phyloP scores from a whole-genome alignment of 176 grass and related monocot genomes.

The Juncus inflexus region DNA sequence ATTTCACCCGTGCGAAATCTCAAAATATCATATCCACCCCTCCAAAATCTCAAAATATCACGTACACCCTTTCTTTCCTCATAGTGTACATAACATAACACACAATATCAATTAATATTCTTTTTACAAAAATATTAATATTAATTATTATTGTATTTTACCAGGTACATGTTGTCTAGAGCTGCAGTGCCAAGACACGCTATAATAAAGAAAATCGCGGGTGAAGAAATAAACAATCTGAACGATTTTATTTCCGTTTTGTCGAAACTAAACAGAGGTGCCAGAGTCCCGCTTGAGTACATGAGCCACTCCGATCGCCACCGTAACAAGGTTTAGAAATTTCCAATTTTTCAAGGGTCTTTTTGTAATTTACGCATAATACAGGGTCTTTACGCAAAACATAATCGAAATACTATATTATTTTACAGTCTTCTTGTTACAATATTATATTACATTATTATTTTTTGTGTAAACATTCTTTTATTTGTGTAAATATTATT shows the following conservation, averaged over 20 bases:
- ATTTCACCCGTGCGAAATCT: too few relatives aligned
- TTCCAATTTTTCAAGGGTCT: not conserved
- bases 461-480: slow-evolving; percentile 22
- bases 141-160: slow-evolving; percentile 29
- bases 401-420: too few relatives aligned
- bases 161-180: slow-evolving; percentile 92
- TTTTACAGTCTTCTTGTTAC: not conserved
- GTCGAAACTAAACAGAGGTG: slow-evolving; percentile 77
- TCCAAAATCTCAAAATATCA: too few relatives aligned
- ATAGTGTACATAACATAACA: not conserved
- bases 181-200: slow-evolving; percentile 94
- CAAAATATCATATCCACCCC: too few relatives aligned
- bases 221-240: slow-evolving; percentile 65
- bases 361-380: too few relatives aligned
- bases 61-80: not conserved
- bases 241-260: slow-evolving; percentile 80
- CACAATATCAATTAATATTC: slow-evolving; percentile 4
- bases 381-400: too few relatives aligned
- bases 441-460: not conserved
- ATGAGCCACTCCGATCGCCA: slow-evolving; percentile 86
- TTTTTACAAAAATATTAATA: not conserved
- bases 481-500: too few relatives aligned
- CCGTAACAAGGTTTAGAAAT: slow-evolving; percentile 67
- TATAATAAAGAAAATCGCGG: slow-evolving; percentile 96
- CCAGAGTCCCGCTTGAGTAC: slow-evolving; percentile 95